A percentile compares a stretch with the other conserved stretches of the same genome.
These are phyloP conservation scores for Hymenoscyphus occultus DNA, from an alignment of 2,329 filamentous ascomycete species.

Conservation along the genomic window DNA sequence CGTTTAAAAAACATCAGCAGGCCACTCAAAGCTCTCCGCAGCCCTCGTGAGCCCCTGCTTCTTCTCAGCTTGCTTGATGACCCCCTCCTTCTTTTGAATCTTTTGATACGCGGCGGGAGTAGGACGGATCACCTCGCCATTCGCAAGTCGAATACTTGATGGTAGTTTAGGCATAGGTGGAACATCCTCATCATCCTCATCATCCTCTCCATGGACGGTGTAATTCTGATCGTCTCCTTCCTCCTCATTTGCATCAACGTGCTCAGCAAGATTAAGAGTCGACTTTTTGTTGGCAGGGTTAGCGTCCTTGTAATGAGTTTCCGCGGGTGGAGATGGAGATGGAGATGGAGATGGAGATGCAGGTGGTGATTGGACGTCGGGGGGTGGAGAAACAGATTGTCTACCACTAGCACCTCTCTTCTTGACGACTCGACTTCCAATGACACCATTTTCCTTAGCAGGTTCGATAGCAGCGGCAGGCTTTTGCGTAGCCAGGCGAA, in stretches of 20 bases:
- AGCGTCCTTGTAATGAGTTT: background rate
- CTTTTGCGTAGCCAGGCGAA: constrained; percentile 19
- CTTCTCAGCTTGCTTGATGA: constrained; percentile 7
- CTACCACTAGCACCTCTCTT: background rate
- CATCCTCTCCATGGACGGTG: background rate
- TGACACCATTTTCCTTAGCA: background rate
- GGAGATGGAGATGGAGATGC: background rate
- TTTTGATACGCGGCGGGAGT: background rate
- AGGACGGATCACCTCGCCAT: constrained; percentile 26
- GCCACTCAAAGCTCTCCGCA: constrained; percentile 41
- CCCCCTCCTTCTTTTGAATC: background rate
- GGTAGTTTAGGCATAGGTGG: constrained; percentile 30
- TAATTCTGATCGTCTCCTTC: constrained; percentile 18
- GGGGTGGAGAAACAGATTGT: constrained; percentile 5
- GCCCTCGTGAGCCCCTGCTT: constrained; percentile 11
- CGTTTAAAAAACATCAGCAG: constrained; percentile 42
- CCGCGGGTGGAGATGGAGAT: background rate
- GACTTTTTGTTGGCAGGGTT: constrained; percentile 10
- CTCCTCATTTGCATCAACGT: background rate
- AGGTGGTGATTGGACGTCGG: background rate
- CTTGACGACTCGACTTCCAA: constrained; percentile 1
- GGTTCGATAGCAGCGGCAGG: background rate
- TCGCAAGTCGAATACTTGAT: constrained; percentile 24
- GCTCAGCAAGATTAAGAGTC: background rate
- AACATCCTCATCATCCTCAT: constrained; percentile 3